Conservation (phyloP, 176 grass and related monocot species). For the Musa schizocarpa region DNA sequence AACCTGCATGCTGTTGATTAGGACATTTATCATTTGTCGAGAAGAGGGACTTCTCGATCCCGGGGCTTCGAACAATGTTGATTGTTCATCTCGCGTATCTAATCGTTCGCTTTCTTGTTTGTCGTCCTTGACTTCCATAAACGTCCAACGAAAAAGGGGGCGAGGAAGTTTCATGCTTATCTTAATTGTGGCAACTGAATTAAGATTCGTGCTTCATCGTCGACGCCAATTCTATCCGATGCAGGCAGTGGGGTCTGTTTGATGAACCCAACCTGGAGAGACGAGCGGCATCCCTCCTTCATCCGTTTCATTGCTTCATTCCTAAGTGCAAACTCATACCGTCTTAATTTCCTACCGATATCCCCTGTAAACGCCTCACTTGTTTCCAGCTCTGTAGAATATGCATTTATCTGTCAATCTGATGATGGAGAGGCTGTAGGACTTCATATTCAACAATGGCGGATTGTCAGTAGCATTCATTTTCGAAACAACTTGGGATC, state of each 20-base stretch:
- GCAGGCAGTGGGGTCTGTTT: conserved; percentile 58
- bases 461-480: conserved; percentile 63
- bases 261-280: conserved; percentile 69
- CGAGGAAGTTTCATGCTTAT: not conserved
- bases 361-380: conserved; percentile 36
- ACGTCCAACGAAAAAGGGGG: not conserved
- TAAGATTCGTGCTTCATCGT: not conserved
- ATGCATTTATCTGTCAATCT: not conserved
- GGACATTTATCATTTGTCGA: no score
- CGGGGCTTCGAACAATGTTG: no score
- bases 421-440: conserved; percentile 33
- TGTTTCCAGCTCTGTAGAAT: not conserved
- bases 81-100: no score
- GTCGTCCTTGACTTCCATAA: no score
- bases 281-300: conserved; percentile 50
- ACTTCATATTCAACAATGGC: conserved; percentile 72
- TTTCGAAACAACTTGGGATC: conserved; percentile 58
- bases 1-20: no score
- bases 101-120: no score
- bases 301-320: conserved; percentile 51
- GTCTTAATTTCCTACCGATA: conserved; percentile 57
- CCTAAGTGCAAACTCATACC: conserved; percentile 53
- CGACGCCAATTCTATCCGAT: not conserved
- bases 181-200: not conserved
- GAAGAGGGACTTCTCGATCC: no score